Conservation (phyloP, 495 filamentous ascomycete genomes). For the Podospora appendiculata region DNA sequence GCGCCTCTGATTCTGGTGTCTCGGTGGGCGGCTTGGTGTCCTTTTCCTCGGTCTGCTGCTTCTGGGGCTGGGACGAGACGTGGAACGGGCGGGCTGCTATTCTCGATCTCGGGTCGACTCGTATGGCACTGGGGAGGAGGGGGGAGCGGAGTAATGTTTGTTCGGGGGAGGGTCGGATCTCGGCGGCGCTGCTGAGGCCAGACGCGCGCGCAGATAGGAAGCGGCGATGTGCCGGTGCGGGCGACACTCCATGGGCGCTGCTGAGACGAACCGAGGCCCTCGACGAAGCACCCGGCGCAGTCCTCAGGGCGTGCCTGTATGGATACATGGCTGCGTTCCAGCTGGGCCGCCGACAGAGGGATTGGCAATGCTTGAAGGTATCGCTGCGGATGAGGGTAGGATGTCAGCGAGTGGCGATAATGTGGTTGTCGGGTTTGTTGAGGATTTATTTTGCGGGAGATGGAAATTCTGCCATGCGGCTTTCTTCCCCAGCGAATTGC, state of each 20-base stretch:
- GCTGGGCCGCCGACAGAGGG: conserved; percentile 2
- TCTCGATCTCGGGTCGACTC: conserved; percentile 22
- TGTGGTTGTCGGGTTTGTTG: not conserved
- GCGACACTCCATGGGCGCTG: conserved; percentile 22
- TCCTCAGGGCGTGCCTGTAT: conserved; percentile 34
- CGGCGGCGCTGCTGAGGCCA: conserved; percentile 9
- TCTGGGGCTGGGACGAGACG: conserved; percentile 28
- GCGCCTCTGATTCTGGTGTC: not conserved
- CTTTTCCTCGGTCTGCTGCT: conserved; percentile 19
- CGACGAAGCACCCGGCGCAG: conserved; percentile 29
- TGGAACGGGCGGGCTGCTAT: conserved; percentile 34
- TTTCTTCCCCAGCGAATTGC: not conserved
- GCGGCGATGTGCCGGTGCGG: conserved; percentile 51
- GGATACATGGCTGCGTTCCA: conserved; percentile 34
- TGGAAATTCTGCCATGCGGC: conserved; percentile 2
- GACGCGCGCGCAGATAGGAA: conserved; percentile 37
- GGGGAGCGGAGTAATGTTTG: conserved; percentile 33
- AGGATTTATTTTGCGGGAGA: conserved; percentile 1
- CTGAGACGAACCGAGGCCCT: conserved; percentile 30
- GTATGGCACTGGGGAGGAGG: conserved; percentile 31
- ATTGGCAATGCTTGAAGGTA: not conserved
- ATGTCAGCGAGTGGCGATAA: not conserved
- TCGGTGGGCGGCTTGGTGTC: conserved; percentile 5
- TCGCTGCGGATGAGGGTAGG: not conserved
- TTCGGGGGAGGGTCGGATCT: conserved; percentile 13